A percentile compares a stretch with the other conserved stretches of the same genome.
Conservation (phyloP, 2,329 filamentous ascomycete species). For the Aspergillus sp. region DNA sequence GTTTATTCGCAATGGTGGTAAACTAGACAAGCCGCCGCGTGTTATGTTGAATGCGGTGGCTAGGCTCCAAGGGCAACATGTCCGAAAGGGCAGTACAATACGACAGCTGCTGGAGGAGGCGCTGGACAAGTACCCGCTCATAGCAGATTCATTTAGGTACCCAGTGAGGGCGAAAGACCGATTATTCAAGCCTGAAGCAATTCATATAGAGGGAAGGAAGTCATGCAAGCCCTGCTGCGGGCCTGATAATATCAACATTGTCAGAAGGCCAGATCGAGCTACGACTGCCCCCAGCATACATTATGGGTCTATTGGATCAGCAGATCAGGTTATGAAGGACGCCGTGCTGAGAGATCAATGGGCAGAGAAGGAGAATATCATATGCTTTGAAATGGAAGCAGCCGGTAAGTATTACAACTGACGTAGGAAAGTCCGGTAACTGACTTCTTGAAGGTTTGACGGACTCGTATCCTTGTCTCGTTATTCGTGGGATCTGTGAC, state of each 20-base stretch:
- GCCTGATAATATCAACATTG: not conserved
- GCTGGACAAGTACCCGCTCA: not conserved
- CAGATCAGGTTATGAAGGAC: slow-evolving; percentile 10
- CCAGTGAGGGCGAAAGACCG: no score
- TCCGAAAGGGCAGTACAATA: no score
- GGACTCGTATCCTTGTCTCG: slow-evolving; percentile 12
- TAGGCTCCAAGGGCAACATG: not conserved
- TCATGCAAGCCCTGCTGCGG: not conserved
- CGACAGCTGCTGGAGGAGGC: not conserved
- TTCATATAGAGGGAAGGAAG: no score
- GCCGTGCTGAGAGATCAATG: slow-evolving; percentile 3
- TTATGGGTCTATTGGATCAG: slow-evolving; percentile 9
- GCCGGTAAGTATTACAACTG: not conserved
- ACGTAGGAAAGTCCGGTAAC: no score
- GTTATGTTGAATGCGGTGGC: not conserved
- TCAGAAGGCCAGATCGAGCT: not conserved
- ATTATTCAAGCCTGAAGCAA: rapidly evolving
- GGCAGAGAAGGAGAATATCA: not conserved
- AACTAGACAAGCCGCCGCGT: not conserved
- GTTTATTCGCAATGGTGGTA: not conserved
- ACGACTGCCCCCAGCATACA: not conserved
- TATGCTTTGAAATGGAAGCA: slow-evolving; percentile 14
- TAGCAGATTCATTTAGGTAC: not conserved
- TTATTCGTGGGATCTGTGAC: slow-evolving; percentile 19
- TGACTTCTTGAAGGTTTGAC: not conserved